These are phyloP conservation scores for Epichloe glyceriae DNA, from an alignment of 2,329 filamentous ascomycete species.

Conservation along the genomic window DNA sequence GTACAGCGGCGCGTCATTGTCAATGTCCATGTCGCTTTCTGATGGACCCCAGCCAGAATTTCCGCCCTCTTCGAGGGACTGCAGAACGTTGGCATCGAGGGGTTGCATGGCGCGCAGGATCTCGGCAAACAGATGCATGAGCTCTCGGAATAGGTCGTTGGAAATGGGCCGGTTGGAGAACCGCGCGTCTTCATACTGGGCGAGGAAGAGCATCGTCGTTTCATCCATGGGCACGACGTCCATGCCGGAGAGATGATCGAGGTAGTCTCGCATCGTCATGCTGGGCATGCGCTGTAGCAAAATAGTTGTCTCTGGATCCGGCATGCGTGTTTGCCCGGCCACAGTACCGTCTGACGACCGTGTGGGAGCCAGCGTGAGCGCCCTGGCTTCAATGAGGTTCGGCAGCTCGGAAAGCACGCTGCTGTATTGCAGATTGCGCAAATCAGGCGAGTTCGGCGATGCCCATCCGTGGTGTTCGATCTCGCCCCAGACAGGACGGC, in stretches of 20 bases:
- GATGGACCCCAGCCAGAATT: conserved; percentile 13
- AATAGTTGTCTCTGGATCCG: conserved; percentile 55
- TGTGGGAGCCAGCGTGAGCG: conserved; percentile 67
- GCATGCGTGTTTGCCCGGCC: conserved; percentile 20
- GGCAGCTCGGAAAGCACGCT: conserved; percentile 74
- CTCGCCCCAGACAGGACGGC: conserved; percentile 59
- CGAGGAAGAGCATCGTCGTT: conserved; percentile 50
- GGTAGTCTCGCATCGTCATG: conserved; percentile 70
- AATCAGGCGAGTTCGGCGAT: conserved; percentile 59
- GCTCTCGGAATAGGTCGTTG: conserved; percentile 55
- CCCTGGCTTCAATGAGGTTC: conserved; percentile 83
- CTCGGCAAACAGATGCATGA: conserved; percentile 79
- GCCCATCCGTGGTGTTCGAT: conserved; percentile 84
- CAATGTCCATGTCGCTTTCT: conserved; percentile 26
- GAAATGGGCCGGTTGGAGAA: conserved; percentile 62
- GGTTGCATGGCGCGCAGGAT: conserved; percentile 64
- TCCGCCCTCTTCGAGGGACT: conserved; percentile 13
- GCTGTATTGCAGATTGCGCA: conserved; percentile 72
- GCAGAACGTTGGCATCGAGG: conserved; percentile 41
- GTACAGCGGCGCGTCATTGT: conserved; percentile 31
- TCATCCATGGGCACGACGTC: conserved; percentile 40
- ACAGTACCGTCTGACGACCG: conserved; percentile 11
- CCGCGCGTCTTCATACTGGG: conserved; percentile 69
- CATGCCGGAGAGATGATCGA: conserved; percentile 55
- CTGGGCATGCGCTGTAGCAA: conserved; percentile 56